Conservation (phyloP, 495 filamentous ascomycete species). For the Xylaria longipes region DNA sequence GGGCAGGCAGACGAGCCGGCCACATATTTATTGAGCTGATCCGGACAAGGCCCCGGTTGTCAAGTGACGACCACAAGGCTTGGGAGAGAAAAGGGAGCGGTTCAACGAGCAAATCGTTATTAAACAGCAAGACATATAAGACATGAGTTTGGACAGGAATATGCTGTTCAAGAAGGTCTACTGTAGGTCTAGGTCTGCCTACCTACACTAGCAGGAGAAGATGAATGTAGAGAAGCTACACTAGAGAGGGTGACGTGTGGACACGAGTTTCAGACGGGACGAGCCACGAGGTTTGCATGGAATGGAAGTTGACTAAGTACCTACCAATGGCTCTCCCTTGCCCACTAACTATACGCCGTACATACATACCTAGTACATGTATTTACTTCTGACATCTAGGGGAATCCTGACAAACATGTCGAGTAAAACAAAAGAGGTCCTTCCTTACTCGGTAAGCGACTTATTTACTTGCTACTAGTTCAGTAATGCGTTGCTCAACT, state of each 20-base stretch:
- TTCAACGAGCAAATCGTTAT: not conserved
- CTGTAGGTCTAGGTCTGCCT: not conserved
- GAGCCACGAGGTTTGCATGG: constrained; percentile 22
- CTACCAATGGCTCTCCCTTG: not conserved
- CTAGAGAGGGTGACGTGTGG: not conserved
- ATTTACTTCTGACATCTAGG: not conserved
- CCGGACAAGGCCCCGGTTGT: constrained; percentile 5
- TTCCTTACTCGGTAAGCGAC: not conserved
- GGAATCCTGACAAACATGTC: not conserved
- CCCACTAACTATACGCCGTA: not conserved
- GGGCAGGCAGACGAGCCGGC: not conserved
- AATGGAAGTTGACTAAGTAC: no score
- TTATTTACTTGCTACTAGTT: not conserved
- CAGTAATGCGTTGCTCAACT: not conserved
- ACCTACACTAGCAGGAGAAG: not conserved
- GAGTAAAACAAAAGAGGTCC: not conserved
- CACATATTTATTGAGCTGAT: not conserved
- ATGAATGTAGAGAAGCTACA: not conserved
- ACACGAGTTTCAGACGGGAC: constrained; percentile 11
- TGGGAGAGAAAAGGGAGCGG: not conserved
- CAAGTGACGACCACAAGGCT: constrained; percentile 18
- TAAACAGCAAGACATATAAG: not conserved
- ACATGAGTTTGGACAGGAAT: not conserved
- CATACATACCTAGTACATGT: not conserved
- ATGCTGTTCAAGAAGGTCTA: not conserved